These are phyloP conservation scores for Coniochaeta pulveracea DNA, from an alignment of 2,329 filamentous ascomycete genomes.

Conservation along the genomic window DNA sequence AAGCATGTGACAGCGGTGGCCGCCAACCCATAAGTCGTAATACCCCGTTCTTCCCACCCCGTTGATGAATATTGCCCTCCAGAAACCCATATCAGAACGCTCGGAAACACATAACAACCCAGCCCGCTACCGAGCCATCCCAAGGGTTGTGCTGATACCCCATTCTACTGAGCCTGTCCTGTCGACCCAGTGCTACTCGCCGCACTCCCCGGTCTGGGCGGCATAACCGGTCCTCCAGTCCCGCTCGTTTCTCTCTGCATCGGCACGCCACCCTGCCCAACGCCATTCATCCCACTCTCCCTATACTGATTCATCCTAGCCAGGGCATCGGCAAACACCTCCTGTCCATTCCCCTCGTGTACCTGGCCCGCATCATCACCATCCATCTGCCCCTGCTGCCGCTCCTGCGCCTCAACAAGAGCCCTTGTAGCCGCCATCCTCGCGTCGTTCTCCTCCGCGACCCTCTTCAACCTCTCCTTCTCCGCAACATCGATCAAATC, in stretches of 20 bases:
- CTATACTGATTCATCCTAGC: conserved; percentile 1
- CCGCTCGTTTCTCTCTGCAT: conserved; percentile 26
- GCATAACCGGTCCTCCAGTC: conserved; percentile 19
- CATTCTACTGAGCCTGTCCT: no score
- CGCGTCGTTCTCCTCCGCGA: conserved; percentile 25
- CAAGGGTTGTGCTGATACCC: no score
- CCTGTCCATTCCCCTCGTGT: background rate
- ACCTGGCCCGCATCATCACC: background rate
- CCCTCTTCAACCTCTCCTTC: conserved; percentile 41
- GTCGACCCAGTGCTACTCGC: conserved; percentile 27
- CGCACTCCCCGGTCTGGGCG: conserved; percentile 26
- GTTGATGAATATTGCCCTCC: no score
- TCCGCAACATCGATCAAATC: conserved; percentile 50
- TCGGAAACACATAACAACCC: no score
- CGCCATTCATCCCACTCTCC: background rate
- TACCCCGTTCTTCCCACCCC: no score
- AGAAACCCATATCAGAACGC: no score
- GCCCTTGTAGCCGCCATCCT: conserved; percentile 7
- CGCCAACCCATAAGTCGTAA: no score
- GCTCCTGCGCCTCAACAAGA: conserved; percentile 10
- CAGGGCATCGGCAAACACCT: conserved; percentile 3
- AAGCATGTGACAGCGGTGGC: no score
- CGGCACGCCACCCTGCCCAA: conserved; percentile 22
- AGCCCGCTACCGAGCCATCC: no score
- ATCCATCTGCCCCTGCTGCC: conserved; percentile 15